Conservation (phyloP, 345 rosid genomes). For the Nephelium lappaceum region DNA sequence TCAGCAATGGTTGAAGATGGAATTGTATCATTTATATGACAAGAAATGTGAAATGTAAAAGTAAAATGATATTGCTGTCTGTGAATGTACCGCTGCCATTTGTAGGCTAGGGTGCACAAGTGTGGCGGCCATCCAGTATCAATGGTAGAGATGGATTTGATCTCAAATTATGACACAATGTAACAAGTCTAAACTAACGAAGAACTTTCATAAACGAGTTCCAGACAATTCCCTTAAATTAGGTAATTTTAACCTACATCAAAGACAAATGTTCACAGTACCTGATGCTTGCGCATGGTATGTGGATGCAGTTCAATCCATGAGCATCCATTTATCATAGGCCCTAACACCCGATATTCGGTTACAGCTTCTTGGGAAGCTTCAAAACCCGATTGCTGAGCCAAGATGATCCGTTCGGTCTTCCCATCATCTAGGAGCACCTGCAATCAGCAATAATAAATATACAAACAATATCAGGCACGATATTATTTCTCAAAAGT, state of each 20-base stretch:
- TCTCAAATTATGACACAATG: background rate
- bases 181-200: background rate
- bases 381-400: slow-evolving; percentile 67
- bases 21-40: too few relatives aligned
- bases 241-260: background rate
- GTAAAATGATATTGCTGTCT: too few relatives aligned
- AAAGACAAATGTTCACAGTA: slow-evolving; percentile 20
- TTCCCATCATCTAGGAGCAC: slow-evolving; percentile 88
- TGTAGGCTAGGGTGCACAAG: too few relatives aligned
- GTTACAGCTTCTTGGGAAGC: slow-evolving; percentile 80
- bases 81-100: too few relatives aligned
- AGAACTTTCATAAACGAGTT: background rate
- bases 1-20: too few relatives aligned
- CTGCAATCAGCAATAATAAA: slow-evolving; percentile 34
- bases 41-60: too few relatives aligned
- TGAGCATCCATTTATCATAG: slow-evolving; percentile 85
- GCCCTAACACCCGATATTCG: slow-evolving; percentile 85
- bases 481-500: background rate
- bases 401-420: slow-evolving; percentile 78
- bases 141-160: background rate
- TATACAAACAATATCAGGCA: background rate
- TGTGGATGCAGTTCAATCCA: slow-evolving; percentile 85
- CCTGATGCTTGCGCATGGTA: slow-evolving; percentile 94
- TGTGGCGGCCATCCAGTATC: too few relatives aligned
- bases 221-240: background rate